These are phyloP conservation scores for Cryptosporidium sp. DNA, from an alignment of 169 alveolate species.

Conservation along the genomic window DNA sequence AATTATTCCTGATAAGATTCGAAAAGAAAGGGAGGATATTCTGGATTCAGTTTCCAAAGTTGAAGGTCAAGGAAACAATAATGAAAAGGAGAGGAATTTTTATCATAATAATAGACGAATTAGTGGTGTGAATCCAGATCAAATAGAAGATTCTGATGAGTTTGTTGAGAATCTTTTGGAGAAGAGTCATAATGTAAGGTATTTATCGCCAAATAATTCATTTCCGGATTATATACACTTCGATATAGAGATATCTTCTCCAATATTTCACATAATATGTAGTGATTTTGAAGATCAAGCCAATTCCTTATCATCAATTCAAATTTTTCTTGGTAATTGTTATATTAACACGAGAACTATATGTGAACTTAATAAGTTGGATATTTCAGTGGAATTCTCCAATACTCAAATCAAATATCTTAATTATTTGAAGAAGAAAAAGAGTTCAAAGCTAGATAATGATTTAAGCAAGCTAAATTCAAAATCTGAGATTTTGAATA, in stretches of 20 bases:
- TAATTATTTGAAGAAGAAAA: background rate
- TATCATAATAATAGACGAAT: background rate
- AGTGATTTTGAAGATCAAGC: slow-evolving; percentile 39
- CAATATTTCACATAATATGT: slow-evolving; percentile 43
- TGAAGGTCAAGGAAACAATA: background rate
- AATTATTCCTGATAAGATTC: slow-evolving; percentile 38
- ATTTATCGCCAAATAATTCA: slow-evolving; percentile 42
- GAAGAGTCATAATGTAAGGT: slow-evolving; percentile 42
- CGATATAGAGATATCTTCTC: slow-evolving; percentile 67
- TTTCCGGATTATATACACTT: slow-evolving; percentile 66
- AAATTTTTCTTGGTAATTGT: slow-evolving; percentile 60
- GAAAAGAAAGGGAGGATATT: background rate
- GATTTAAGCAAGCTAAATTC: background rate
- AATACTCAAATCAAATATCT: slow-evolving; percentile 49
- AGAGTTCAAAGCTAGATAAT: background rate
- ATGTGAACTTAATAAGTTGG: slow-evolving; percentile 32
- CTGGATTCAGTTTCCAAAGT: too few relatives aligned
- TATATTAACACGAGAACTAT: slow-evolving; percentile 19
- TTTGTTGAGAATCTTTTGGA: slow-evolving; percentile 57
- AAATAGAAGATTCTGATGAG: slow-evolving; percentile 30
- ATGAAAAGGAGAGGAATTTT: background rate
- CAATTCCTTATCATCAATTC: slow-evolving; percentile 18
- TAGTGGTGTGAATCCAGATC: background rate
- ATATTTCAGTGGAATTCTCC: slow-evolving; percentile 23
- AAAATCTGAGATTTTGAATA: background rate